Evolutionary conservation across 306 rosid genomes (phyloP), one percentile per base, ranked within the genome.

Genomic region (Cucurbita pepo): DNA sequence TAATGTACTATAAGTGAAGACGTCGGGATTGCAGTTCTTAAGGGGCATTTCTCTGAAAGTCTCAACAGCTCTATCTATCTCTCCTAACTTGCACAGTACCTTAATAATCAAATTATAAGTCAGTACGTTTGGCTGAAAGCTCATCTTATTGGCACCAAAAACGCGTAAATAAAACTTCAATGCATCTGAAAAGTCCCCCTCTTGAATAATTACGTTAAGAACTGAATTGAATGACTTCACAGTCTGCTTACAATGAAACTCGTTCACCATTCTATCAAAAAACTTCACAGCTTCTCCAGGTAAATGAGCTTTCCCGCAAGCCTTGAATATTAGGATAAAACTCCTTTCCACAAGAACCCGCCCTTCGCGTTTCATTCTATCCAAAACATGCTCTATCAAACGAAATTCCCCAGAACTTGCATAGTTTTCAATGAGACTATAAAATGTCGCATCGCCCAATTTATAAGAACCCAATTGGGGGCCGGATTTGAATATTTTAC

Each of bases 151-250:
- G 48, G 77, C 67, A 56, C 73, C 81, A 69, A 62, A 52, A 79
- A 86, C 87, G 71, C 63, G 67, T 3, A 75, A 71, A 81, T 90
- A 87, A 78, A 90, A 90, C 62, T 85, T 89, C 44, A 87, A 76
- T 0, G 89, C 96, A 40, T 38, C 78, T 57, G 82, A 47, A 57
- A 83, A 90, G 62, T 77, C 52, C 58, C 90, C 85, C 75, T 83
- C 91, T 60, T 80, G 86, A 73, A 94, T 76, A 76, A 94, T 70
- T 62, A 94, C 90, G 81, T 89, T 94, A 69, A 94, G 97, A 79
- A 94, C 98, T 21, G 96, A 90, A 79, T 94, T 94, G 57, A 94
- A 87, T 0, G 98, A 90, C 69, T 80, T 87, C 36, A 90, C 89
- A 34, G 91, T 90, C 76, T 82, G 88, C 79, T 77, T 89, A 66